These are phyloP conservation scores for barrel medic (Medicago truncatula) DNA, from an alignment of 306 rosid genomes.

Conservation along the genomic window DNA sequence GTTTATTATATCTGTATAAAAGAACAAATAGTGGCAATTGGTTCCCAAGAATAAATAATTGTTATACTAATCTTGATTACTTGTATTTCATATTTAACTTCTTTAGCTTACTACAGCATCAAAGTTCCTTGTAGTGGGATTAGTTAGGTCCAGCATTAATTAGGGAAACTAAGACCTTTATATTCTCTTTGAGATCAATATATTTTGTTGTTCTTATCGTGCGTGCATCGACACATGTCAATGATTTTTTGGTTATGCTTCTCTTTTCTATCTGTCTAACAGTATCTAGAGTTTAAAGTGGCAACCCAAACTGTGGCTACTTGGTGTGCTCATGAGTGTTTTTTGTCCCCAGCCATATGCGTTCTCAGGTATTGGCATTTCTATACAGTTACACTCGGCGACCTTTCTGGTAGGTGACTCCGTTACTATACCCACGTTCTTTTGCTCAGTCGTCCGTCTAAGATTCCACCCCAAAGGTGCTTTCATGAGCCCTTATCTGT, in stretches of 20 bases:
- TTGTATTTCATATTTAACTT: neutral
- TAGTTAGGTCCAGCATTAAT: constrained; percentile 12
- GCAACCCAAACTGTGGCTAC: neutral
- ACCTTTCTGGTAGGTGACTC: neutral
- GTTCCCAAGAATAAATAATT: constrained; percentile 2
- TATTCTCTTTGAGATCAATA: neutral
- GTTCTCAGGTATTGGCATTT: neutral
- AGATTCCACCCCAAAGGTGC: neutral
- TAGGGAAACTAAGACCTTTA: constrained; percentile 12
- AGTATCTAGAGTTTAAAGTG: constrained; percentile 11
- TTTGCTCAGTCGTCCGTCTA: neutral
- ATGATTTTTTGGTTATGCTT: constrained; percentile 5
- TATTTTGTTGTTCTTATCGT: neutral
- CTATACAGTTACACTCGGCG: neutral
- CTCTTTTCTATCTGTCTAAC: constrained; percentile 4
- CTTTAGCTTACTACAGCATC: neutral
- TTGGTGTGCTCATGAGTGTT: neutral
- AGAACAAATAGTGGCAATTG: constrained; percentile 13
- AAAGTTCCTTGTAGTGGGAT: neutral
- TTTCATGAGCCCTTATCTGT: neutral
- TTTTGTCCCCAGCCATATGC: neutral
- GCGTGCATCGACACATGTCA: neutral
- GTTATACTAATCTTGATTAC: constrained; percentile 17
- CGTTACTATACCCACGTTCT: neutral
- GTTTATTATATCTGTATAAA: constrained; percentile 16